phyloP scores from a whole-genome alignment of 805 yeast species.

The Myxozyma melibiosi region DNA sequence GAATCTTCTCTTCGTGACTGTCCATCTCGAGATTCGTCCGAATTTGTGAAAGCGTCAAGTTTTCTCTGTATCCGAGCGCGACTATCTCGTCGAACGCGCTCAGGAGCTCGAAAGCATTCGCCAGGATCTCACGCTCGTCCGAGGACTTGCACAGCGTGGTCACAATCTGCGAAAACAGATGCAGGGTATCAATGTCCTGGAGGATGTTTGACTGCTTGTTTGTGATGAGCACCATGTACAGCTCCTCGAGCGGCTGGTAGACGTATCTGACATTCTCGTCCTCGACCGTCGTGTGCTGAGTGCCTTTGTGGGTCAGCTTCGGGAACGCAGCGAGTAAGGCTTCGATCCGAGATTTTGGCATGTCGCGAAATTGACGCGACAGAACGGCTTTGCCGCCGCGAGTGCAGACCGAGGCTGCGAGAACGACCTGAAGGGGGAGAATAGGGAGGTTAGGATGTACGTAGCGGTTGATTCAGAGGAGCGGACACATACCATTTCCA shows the following conservation, averaged over 20 bases:
- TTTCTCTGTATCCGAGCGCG: conserved; percentile 86
- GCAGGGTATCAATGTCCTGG: conserved; percentile 91
- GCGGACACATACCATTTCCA: neutral
- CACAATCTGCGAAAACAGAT: conserved; percentile 79
- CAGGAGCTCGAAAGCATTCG: conserved; percentile 82
- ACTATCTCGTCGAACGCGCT: conserved; percentile 94
- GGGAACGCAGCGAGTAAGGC: conserved; percentile 86
- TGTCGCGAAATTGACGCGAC: conserved; percentile 87
- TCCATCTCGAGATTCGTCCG: conserved; percentile 94
- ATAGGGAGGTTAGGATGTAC: neutral
- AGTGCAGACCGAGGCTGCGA: conserved; percentile 94
- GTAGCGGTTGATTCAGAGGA: neutral
- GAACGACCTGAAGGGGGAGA: conserved; percentile 35
- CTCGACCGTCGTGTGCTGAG: conserved; percentile 92
- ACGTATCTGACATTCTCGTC: conserved; percentile 90
- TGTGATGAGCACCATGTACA: conserved; percentile 86
- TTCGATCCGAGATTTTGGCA: conserved; percentile 81
- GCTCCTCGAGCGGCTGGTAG: conserved; percentile 93
- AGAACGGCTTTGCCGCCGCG: conserved; percentile 87
- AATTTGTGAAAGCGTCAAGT: conserved; percentile 77
- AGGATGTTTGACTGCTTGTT: conserved; percentile 88
- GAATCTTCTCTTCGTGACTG: conserved; percentile 97
- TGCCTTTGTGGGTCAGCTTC: conserved; percentile 65
- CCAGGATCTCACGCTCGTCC: conserved; percentile 81
- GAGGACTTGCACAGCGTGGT: conserved; percentile 68